Conservation (phyloP, 2,329 filamentous ascomycete genomes). For the Exserohilum rostratum region DNA sequence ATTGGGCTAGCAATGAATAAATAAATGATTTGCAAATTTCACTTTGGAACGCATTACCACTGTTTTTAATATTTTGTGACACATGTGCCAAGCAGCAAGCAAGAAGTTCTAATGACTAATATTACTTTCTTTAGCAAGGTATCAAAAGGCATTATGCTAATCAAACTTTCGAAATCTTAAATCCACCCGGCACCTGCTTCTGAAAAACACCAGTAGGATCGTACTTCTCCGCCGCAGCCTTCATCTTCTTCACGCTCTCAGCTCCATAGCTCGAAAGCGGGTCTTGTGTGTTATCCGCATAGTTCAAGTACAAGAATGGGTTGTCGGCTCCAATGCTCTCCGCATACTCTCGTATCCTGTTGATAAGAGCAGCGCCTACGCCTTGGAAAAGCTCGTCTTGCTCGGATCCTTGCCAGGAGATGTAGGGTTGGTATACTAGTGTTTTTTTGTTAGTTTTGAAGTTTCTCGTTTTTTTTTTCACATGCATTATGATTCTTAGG, state of each 20-base stretch:
- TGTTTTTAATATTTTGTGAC: too few species aligned
- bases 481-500: too few species aligned
- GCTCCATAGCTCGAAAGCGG: constrained; percentile 29
- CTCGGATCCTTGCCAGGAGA: constrained; percentile 28
- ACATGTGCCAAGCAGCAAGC: too few species aligned
- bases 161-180: constrained; percentile 32
- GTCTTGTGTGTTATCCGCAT: constrained; percentile 33
- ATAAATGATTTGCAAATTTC: not conserved
- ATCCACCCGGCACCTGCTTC: constrained; percentile 32
- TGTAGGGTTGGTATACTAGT: constrained; percentile 29
- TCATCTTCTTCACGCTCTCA: constrained; percentile 28
- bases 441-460: not conserved
- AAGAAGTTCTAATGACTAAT: too few species aligned
- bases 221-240: constrained; percentile 26
- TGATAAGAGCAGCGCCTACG: constrained; percentile 22
- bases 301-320: constrained; percentile 43
- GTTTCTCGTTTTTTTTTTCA: not conserved
- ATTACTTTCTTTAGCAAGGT: too few species aligned
- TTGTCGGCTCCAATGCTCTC: constrained; percentile 29
- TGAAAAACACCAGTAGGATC: constrained; percentile 34
- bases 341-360: constrained; percentile 22
- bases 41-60: too few species aligned
- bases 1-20: not conserved
- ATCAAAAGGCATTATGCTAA: not conserved
- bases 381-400: constrained; percentile 28